Evolutionary conservation across 352 stramenopile species (phyloP).

Genomic region (Peronospora destructor): DNA sequence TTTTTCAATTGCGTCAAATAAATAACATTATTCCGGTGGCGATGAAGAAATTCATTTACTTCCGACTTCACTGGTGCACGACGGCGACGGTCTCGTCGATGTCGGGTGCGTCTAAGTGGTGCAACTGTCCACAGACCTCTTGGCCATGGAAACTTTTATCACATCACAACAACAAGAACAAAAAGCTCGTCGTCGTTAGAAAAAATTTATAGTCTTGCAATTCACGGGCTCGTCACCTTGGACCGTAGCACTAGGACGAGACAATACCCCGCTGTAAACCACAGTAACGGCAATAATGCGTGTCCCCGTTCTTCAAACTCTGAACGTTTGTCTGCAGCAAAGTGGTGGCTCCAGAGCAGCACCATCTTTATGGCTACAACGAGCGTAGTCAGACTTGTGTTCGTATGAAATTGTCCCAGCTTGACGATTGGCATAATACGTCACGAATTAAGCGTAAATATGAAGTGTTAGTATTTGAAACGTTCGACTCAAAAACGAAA

Average conservation of each 20-base stretch:
- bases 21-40: constrained; percentile 37
- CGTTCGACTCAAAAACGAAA: too few relatives aligned
- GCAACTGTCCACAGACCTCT: constrained; percentile 26
- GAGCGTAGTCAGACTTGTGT: too few relatives aligned
- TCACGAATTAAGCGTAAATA: background rate
- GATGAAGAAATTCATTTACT: constrained; percentile 33
- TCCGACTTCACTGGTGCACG: constrained; percentile 1
- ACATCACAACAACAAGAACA: background rate
- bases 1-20: constrained; percentile 14
- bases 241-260: constrained; percentile 40
- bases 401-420: too few relatives aligned
- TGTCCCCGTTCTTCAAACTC: constrained; percentile 23
- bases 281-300: constrained; percentile 39
- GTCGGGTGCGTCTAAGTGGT: background rate
- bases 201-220: too few relatives aligned
- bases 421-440: background rate
- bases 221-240: constrained; percentile 30
- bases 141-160: constrained; percentile 49
- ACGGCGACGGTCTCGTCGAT: constrained; percentile 12
- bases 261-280: constrained; percentile 49
- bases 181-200: background rate
- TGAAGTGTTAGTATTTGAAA: too few relatives aligned
- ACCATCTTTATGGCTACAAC: constrained; percentile 18
- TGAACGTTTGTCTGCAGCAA: constrained; percentile 20
- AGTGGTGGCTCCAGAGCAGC: constrained; percentile 19